phyloP scores from a whole-genome alignment of 1,284 basidiomycete genomes.

The Boletellus sp. region DNA sequence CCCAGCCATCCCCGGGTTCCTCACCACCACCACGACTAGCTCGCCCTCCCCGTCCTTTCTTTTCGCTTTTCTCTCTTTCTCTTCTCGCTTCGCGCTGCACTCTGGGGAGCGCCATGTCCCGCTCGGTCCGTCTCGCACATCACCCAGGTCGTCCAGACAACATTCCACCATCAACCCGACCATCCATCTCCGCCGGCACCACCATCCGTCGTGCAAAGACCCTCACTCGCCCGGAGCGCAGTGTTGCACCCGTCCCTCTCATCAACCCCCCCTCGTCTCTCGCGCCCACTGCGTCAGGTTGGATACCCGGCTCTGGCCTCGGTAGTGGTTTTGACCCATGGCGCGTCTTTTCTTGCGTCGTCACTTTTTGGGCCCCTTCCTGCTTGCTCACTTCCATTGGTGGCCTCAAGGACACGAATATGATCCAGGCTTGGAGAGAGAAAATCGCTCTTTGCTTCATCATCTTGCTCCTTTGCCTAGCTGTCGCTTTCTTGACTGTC shows the following conservation, averaged over 20 bases:
- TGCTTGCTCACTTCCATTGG: slow-evolving; percentile 71
- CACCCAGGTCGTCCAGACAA: slow-evolving; percentile 45
- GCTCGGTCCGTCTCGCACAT: slow-evolving; percentile 48
- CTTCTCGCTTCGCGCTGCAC: slow-evolving; percentile 5
- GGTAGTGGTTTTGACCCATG: slow-evolving; percentile 67
- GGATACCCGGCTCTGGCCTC: slow-evolving; percentile 28
- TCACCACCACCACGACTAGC: slow-evolving; percentile 3
- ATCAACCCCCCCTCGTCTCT: slow-evolving; percentile 70
- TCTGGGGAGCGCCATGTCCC: slow-evolving; percentile 36
- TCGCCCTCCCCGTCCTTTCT: slow-evolving; percentile 6
- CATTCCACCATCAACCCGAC: slow-evolving; percentile 41
- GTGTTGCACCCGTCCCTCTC: slow-evolving; percentile 89
- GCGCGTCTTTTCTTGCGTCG: slow-evolving; percentile 74
- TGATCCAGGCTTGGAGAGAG: slow-evolving; percentile 95
- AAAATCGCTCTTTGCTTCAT: slow-evolving; percentile 93
- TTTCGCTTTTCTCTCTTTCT: slow-evolving; percentile 10
- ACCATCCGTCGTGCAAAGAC: slow-evolving; percentile 87
- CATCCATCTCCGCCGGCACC: slow-evolving; percentile 50
- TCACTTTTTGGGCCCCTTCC: slow-evolving; percentile 91
- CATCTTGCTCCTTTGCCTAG: slow-evolving; percentile 73
- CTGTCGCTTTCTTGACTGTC: slow-evolving; percentile 91
- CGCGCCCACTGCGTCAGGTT: slow-evolving; percentile 35
- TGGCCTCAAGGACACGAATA: slow-evolving; percentile 76
- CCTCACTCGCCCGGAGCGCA: slow-evolving; percentile 91
- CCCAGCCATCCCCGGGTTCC: background rate